phyloP scores from a whole-genome alignment of 2,329 filamentous ascomycete species.

The Aspergillus oerlinghausenensis region DNA sequence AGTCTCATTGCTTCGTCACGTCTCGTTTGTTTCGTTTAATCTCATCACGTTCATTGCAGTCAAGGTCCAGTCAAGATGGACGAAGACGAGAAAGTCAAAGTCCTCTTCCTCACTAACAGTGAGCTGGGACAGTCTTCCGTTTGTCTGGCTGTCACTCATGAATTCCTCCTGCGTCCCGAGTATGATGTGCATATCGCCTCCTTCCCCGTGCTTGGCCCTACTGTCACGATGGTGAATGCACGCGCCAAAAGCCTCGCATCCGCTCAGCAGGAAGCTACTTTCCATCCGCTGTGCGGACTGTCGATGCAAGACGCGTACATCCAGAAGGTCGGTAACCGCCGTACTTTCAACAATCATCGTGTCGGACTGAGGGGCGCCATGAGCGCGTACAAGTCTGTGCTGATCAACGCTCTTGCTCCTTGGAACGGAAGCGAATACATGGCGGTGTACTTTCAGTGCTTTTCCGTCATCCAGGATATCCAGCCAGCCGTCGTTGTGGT shows the following conservation, averaged over 20 bases:
- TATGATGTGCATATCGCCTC: constrained; percentile 42
- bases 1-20: not conserved
- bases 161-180: constrained; percentile 28
- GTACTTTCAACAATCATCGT: constrained; percentile 8
- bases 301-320: constrained; percentile 17
- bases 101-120: constrained; percentile 40
- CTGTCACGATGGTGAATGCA: constrained; percentile 18
- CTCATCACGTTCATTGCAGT: not conserved
- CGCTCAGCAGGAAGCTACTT: constrained; percentile 9
- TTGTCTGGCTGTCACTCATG: constrained; percentile 36
- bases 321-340: not conserved
- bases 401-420: constrained; percentile 11
- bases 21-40: not conserved
- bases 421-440: constrained; percentile 37
- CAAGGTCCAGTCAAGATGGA: constrained; percentile 4
- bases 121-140: constrained; percentile 42
- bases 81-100: constrained; percentile 2
- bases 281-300: constrained; percentile 22
- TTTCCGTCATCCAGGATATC: constrained; percentile 30
- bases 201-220: constrained; percentile 27
- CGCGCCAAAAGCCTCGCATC: constrained; percentile 5
- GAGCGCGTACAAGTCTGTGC: constrained; percentile 15
- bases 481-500: constrained; percentile 35
- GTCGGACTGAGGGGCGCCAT: constrained; percentile 27
- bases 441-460: constrained; percentile 30